A percentile compares a stretch with the other conserved stretches of the same genome.
Evolutionary conservation across 164 flowering plant genomes (phyloP).

Genomic region (Chimonanthus salicifolius): DNA sequence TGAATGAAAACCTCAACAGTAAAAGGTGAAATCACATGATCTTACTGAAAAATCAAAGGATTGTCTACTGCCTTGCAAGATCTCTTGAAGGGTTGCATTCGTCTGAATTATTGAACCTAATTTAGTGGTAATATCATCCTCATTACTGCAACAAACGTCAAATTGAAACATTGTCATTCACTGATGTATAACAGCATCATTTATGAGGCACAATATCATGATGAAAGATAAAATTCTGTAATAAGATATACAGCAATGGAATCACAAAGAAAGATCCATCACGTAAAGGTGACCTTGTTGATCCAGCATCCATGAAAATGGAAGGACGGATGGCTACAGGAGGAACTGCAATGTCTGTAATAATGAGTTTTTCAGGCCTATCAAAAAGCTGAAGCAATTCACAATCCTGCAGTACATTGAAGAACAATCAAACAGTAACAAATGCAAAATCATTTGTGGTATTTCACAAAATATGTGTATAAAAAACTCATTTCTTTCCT

Average conservation of each 20-base stretch:
- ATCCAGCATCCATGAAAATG: constrained; percentile 53
- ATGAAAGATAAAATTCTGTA: background rate
- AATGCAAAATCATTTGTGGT: background rate
- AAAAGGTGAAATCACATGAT: background rate
- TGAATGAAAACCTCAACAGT: background rate
- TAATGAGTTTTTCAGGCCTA: constrained; percentile 83
- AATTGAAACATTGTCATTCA: constrained; percentile 3
- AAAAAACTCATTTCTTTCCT: no score
- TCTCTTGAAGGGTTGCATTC: constrained; percentile 52
- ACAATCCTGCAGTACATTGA: constrained; percentile 56
- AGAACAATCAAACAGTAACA: background rate
- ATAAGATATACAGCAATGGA: background rate
- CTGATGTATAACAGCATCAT: background rate
- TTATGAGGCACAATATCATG: background rate
- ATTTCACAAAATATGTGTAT: no score
- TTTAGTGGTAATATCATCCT: constrained; percentile 71
- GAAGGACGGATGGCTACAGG: constrained; percentile 90
- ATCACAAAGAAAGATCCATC: background rate
- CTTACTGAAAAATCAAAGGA: constrained; percentile 46
- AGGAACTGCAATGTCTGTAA: constrained; percentile 74
- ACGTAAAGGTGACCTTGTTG: constrained; percentile 39
- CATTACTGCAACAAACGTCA: constrained; percentile 64
- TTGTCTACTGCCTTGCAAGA: constrained; percentile 30
- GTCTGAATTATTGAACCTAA: constrained; percentile 45
- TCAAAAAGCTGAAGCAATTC: constrained; percentile 71